Percentiles rank a stretch among this genome's conserved stretches.
Conservation (phyloP, 2,329 filamentous ascomycete genomes). For the Huntiella bhutanensis region DNA sequence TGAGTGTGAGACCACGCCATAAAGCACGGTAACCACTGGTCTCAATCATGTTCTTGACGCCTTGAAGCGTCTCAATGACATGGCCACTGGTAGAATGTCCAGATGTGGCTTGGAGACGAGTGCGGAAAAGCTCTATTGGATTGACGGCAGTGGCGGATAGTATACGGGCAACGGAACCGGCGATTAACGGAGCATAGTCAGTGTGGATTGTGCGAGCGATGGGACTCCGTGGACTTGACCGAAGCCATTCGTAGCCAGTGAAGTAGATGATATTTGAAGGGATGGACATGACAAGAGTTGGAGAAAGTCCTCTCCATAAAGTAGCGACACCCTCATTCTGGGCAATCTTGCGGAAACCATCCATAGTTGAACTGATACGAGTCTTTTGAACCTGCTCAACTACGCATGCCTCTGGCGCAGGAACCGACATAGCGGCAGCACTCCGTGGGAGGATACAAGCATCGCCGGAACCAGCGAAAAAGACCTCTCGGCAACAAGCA, state of each 20-base stretch:
- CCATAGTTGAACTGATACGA: conserved; percentile 76
- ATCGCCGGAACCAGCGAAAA: conserved; percentile 76
- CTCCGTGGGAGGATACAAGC: conserved; percentile 58
- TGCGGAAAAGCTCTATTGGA: conserved; percentile 87
- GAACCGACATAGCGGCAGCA: conserved; percentile 26
- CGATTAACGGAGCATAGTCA: conserved; percentile 58
- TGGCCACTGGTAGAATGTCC: conserved; percentile 42
- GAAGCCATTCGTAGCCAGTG: conserved; percentile 89
- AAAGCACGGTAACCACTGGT: conserved; percentile 60
- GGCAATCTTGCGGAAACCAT: conserved; percentile 85
- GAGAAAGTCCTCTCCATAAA: conserved; percentile 84
- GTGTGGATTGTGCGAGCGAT: conserved; percentile 45
- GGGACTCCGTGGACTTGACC: conserved; percentile 54
- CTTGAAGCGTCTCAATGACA: conserved; percentile 59
- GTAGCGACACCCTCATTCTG: conserved; percentile 75
- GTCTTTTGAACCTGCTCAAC: conserved; percentile 71
- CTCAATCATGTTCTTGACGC: conserved; percentile 61
- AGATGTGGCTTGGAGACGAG: conserved; percentile 66
- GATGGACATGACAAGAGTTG: conserved; percentile 82
- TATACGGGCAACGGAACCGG: conserved; percentile 59
- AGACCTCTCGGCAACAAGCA: conserved; percentile 89
- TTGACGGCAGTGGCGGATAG: conserved; percentile 68
- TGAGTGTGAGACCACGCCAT: conserved; percentile 79
- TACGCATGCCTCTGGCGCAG: conserved; percentile 48
- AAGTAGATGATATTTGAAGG: conserved; percentile 98